phyloP scores from a whole-genome alignment of 2,329 filamentous ascomycete genomes.

The Alternaria tenuissima region DNA sequence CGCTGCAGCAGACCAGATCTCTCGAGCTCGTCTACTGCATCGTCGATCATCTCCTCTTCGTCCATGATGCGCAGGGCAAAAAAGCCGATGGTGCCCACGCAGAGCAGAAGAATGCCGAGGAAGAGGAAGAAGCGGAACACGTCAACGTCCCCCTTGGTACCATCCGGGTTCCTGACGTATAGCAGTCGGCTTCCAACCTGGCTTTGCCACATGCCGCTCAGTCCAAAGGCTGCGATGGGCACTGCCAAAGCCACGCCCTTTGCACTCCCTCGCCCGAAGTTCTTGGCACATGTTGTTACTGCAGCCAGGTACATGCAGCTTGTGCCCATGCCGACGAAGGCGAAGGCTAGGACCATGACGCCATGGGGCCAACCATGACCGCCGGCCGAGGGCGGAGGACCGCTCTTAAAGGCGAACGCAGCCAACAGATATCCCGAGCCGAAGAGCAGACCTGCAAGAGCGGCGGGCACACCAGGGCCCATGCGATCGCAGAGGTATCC shows the following conservation, averaged over 20 bases:
- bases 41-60: conserved; percentile 87
- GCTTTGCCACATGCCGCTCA: conserved; percentile 96
- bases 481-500: conserved; percentile 92
- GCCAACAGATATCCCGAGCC: conserved; percentile 84
- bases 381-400: conserved; percentile 61
- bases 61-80: conserved; percentile 81
- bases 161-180: conserved; percentile 72
- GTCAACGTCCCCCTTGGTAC: conserved; percentile 67
- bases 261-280: conserved; percentile 88
- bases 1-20: conserved; percentile 82
- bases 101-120: conserved; percentile 73
- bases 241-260: conserved; percentile 88
- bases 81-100: conserved; percentile 75
- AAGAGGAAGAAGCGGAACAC: conserved; percentile 92
- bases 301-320: conserved; percentile 88
- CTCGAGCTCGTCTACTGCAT: conserved; percentile 89
- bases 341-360: conserved; percentile 85
- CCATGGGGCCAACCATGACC: conserved; percentile 74
- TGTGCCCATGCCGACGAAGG: conserved; percentile 82
- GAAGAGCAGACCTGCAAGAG: conserved; percentile 77
- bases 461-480: conserved; percentile 78
- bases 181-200: conserved; percentile 83
- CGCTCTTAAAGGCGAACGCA: conserved; percentile 75
- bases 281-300: conserved; percentile 97
- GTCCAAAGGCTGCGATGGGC: conserved; percentile 89